A percentile compares a stretch with the other conserved stretches of the same genome.
These are phyloP conservation scores for Fomitopsis palustris DNA, from an alignment of 1,284 basidiomycete genomes.

Conservation along the genomic window DNA sequence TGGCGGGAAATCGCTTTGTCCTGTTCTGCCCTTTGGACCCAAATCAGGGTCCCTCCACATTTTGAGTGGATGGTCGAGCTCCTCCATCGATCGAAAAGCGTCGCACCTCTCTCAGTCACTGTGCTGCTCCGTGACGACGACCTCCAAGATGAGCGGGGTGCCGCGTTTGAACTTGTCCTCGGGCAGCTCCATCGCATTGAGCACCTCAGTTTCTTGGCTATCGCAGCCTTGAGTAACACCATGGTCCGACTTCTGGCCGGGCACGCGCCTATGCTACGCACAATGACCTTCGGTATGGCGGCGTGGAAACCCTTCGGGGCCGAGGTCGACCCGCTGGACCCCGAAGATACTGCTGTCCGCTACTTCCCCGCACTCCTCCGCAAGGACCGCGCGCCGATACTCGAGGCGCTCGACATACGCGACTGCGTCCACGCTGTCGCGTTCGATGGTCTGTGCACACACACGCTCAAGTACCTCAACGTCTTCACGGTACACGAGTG, in stretches of 20 bases:
- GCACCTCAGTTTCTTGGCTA: too few species aligned
- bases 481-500: too few species aligned
- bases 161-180: too few species aligned
- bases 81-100: background rate
- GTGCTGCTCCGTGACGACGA: background rate
- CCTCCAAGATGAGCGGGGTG: too few species aligned
- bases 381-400: background rate
- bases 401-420: background rate
- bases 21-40: background rate
- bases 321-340: background rate
- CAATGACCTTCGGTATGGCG: too few species aligned
- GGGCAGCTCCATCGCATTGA: too few species aligned
- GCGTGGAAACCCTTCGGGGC: too few species aligned
- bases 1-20: background rate
- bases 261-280: background rate
- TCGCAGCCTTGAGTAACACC: too few species aligned
- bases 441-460: background rate
- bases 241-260: too few species aligned
- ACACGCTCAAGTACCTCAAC: too few species aligned
- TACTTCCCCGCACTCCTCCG: background rate
- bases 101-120: background rate
- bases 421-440: background rate
- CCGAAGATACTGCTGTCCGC: too few species aligned
- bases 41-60: background rate
- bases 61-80: background rate